phyloP scores from a whole-genome alignment of 352 stramenopile species.

The Saprolegnia parasitica region DNA sequence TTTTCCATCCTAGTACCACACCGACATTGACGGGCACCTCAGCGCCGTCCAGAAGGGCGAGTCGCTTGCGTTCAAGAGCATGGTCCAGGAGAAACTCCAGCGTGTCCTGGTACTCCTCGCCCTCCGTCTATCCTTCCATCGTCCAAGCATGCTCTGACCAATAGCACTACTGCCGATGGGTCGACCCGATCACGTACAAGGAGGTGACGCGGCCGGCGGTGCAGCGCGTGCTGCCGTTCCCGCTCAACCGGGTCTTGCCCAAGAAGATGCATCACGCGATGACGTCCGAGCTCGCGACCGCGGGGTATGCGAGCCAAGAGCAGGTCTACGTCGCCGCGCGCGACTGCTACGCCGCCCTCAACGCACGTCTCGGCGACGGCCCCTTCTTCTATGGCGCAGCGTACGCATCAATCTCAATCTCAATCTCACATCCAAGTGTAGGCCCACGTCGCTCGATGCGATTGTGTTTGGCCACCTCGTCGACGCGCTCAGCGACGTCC shows the following conservation, averaged over 20 bases:
- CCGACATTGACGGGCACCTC: constrained; percentile 69
- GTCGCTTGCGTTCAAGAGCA: constrained; percentile 74
- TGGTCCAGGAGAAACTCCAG: constrained; percentile 80
- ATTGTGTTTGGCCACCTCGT: constrained; percentile 79
- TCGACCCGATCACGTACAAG: constrained; percentile 76
- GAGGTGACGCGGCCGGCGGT: constrained; percentile 78
- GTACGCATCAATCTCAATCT: constrained; percentile 8
- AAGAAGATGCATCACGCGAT: constrained; percentile 81
- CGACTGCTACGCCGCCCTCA: constrained; percentile 80
- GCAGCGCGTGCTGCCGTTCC: constrained; percentile 78
- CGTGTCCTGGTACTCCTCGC: constrained; percentile 48
- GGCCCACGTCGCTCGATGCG: constrained; percentile 66
- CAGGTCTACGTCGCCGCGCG: constrained; percentile 71
- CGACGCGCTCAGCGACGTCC: constrained; percentile 66
- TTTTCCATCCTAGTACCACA: constrained; percentile 52
- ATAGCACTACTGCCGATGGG: constrained; percentile 75
- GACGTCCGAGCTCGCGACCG: constrained; percentile 50
- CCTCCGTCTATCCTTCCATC: not conserved
- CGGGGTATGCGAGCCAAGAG: constrained; percentile 65
- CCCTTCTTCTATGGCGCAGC: constrained; percentile 64
- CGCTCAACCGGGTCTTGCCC: constrained; percentile 71
- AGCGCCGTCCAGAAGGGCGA: constrained; percentile 68
- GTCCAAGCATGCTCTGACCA: not conserved
- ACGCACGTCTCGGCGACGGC: constrained; percentile 64
- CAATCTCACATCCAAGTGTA: not conserved